Evolutionary conservation across 2,329 filamentous ascomycete species (phyloP), one percentile per base, ranked within the genome.

Genomic region (Sarocladiaceae sp.): DNA sequence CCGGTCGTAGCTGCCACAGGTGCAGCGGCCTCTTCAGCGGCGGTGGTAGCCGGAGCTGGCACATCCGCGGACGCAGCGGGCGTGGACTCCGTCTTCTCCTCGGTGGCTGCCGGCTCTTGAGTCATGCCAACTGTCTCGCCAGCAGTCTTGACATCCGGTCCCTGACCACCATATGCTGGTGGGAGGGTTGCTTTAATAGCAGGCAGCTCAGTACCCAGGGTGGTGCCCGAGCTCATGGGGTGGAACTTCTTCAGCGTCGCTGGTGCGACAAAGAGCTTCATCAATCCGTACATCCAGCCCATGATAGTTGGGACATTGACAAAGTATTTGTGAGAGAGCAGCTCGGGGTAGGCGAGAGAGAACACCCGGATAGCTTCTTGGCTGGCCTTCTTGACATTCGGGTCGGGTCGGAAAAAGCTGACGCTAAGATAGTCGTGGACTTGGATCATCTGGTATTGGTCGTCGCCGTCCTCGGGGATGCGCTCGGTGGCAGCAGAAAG

Each of bases 341-440:
- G 80, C 69, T 96, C 91, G 0, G 91, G 90, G 67, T 96, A 96
- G 53, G 86, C 85, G 53, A 78, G 81, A 43, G 82, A 78, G 61
- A 96, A 88, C 43, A 85, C 74, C 49, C 85, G 76, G 61, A 96
- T 94, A 35, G 87, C 90, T 67, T 90, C 81, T 57, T 80, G 82
- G 51, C 80, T 85, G 13, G 87, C 85, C 3, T 80, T 74, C 63
- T 86, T 89, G 64, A 93, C 82, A 46, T 76, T 72, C 1, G 85
- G 77, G 46, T 91, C 83, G 70, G 87, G 82, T 48, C 88, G 82
- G 53, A 96, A 73, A 73, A 96, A 95, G 58, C 82, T 88, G 60
- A 95, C 82, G 50, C 81, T 83, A 55, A 86, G 79, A 72, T 96
- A 96, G 70, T 97, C 91, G 67, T 97, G 91, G 21, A 96, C 82